phyloP scores from a whole-genome alignment of 768 basidiomycete genomes.

The Glaciozyma martinii region DNA sequence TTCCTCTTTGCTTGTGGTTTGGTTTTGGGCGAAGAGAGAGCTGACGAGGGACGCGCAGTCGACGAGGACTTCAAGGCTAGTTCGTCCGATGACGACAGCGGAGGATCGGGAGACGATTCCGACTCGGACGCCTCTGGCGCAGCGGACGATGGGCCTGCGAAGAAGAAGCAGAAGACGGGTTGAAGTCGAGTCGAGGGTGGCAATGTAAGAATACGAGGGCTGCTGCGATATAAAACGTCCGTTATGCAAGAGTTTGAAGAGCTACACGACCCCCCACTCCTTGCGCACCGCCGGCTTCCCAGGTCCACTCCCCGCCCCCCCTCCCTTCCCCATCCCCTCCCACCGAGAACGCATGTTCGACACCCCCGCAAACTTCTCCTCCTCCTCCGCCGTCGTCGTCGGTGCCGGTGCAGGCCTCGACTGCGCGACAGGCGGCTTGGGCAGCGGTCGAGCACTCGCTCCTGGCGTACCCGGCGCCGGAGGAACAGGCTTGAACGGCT shows the following conservation, averaged over 20 bases:
- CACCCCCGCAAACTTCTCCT: constrained; percentile 32
- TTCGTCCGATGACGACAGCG: constrained; percentile 32
- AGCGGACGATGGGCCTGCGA: constrained; percentile 32
- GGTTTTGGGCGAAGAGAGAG: too few species aligned
- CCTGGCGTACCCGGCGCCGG: not conserved
- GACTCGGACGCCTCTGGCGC: constrained; percentile 35
- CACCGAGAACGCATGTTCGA: constrained; percentile 32
- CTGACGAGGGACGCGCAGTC: constrained; percentile 39
- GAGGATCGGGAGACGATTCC: constrained; percentile 38
- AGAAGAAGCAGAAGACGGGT: constrained; percentile 59
- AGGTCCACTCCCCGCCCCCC: not conserved
- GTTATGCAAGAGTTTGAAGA: too few species aligned
- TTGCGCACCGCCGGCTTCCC: constrained; percentile 2
- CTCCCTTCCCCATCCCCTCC: constrained; percentile 23
- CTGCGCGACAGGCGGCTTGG: not conserved
- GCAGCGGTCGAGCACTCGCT: not conserved
- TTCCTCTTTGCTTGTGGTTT: constrained; percentile 40
- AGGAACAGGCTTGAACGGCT: constrained; percentile 26
- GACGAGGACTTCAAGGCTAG: constrained; percentile 81
- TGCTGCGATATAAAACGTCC: too few species aligned
- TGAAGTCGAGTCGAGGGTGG: not conserved
- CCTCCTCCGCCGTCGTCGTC: constrained; percentile 4
- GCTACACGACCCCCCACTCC: constrained; percentile 13
- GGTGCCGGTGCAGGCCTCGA: not conserved
- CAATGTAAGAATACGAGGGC: too few species aligned